Evolutionary conservation across 345 rosid species (phyloP), one percentile per base, ranked within the genome.

Genomic region (Salix suchowensis): DNA sequence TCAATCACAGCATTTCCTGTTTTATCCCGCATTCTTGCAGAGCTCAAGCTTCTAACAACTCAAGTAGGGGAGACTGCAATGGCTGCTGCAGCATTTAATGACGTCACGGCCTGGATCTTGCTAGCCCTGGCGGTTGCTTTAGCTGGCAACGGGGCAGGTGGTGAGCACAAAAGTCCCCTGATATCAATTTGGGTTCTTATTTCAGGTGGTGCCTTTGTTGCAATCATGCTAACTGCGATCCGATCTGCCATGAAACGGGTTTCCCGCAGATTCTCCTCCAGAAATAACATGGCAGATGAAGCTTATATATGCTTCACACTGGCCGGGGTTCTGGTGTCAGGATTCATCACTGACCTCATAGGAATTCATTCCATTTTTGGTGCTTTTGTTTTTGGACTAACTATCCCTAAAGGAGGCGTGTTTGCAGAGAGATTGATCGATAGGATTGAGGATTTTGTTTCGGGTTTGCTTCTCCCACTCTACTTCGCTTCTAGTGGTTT

Each of bases 1-100:
- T 93, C 98, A 28, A 88, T 93, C 82, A 93, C 98, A 6, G 98
- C 98, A n/a, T 93, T 93, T 78, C 98, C 98, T 0, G 98, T 93
- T 5, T 87, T 91, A 11, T 93, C 98, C 24, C 91, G 97, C 37
- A 88, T 93, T 23, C 79, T 91, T n/a, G 98, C 98, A 1, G 98
- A 93, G 81, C 93, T 93, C 71, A 93, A 81, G 76, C 88, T 91
- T 44, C 77, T 93, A 18, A 93, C 94, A 3, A 90, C 97, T 12
- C 80, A 42, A 42, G 68, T 91, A 2, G 97, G 98, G 3, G 88
- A 89, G 79, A 86, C 88, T 0, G 98, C 97, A 48, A 94, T 94
- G 96, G 88, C 97, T 5, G 93, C 97, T 0, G 98, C 97, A 19
- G 94, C 97, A 30, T 86, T 94, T 79, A 92, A 94, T 76, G 98